Base-by-base conservation (phyloP, 768 basidiomycete species). In the Panaeolus cyanescens region DNA sequence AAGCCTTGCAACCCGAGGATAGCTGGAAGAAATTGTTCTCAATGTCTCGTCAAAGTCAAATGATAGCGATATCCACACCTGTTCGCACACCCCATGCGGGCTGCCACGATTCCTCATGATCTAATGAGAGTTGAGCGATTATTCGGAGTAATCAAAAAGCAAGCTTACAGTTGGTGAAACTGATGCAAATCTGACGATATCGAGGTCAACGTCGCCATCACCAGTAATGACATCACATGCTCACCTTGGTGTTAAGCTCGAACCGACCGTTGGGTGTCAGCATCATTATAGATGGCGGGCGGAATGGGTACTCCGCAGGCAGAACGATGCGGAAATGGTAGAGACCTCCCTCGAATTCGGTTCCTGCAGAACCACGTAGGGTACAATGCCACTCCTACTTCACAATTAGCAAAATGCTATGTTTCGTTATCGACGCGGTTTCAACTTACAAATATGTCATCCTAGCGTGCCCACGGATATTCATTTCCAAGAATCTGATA, bases 51-150 rank as follows among this genome's bases (percentile, higher is more conserved):
- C 8, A 59, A 60, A 5, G 54, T 53, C 3, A 28, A 55, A 22
- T 12, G 37, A 54, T 45, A 69, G n/a, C 1, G 39, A 25, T 54
- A 5, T 20, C 59, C 82, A 63, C 61, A 91, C 92, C 95, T 59
- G 96, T 99, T 64, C 96, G 85, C 19, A 99, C 92, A 59, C 96
- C 96, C 96, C 96, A 99, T 25, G 95, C 94, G 34, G 96, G 96
- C 74, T 98, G 95, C 96, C 96, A 99, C 32, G 93, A 81, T 67
- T 98, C 96, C 74, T 95, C 93, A 66, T 98, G 95, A 79, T 96
- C 91, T 93, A 67, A 39, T 61, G 7, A 10, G 63, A 61, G 64
- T 67, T 62, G 59, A n/a, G 59, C 15, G 15, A 28, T 25, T 13
- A 50, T 50, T 28, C 45, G 45, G 45, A 50, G 62, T 55, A 59